phyloP scores from a whole-genome alignment of 192 early-diverging fungal species.

The Obelidium mucronatum region DNA sequence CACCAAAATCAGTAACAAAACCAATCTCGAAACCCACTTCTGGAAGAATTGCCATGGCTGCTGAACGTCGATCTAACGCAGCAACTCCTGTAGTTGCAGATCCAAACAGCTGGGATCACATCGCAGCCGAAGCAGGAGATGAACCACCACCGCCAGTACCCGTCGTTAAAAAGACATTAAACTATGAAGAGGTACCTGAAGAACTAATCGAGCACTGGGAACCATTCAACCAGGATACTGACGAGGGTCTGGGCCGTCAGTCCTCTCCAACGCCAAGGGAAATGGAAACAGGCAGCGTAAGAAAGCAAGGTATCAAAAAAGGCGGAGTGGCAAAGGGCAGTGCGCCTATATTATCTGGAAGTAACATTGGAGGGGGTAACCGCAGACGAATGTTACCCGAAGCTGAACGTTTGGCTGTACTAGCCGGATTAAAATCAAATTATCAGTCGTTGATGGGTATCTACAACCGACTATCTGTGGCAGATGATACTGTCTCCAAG shows the following conservation, averaged over 20 bases:
- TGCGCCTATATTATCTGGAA: background rate
- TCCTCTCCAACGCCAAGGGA: constrained; percentile 25
- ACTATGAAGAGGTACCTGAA: constrained; percentile 36
- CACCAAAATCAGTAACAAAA: constrained; percentile 20
- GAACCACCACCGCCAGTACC: background rate
- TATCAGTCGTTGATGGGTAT: constrained; percentile 38
- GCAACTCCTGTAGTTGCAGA: constrained; percentile 41
- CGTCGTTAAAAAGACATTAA: background rate
- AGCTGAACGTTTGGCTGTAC: constrained; percentile 37
- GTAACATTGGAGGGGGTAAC: constrained; percentile 18
- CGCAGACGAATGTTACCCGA: constrained; percentile 40
- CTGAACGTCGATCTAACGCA: constrained; percentile 40
- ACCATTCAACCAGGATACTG: constrained; percentile 4
- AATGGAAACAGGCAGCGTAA: constrained; percentile 24
- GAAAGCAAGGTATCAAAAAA: constrained; percentile 4
- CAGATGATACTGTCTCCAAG: constrained; percentile 48
- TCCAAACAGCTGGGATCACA: constrained; percentile 31
- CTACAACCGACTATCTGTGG: constrained; percentile 41
- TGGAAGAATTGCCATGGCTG: constrained; percentile 39
- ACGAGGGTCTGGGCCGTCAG: background rate
- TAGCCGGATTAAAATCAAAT: constrained; percentile 46
- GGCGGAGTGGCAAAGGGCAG: background rate
- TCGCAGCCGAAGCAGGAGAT: constrained; percentile 38
- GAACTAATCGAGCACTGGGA: constrained; percentile 36
- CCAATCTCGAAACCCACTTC: constrained; percentile 45